Conservation (phyloP, 257 asterid species). For the Solanum chmielewskii region DNA sequence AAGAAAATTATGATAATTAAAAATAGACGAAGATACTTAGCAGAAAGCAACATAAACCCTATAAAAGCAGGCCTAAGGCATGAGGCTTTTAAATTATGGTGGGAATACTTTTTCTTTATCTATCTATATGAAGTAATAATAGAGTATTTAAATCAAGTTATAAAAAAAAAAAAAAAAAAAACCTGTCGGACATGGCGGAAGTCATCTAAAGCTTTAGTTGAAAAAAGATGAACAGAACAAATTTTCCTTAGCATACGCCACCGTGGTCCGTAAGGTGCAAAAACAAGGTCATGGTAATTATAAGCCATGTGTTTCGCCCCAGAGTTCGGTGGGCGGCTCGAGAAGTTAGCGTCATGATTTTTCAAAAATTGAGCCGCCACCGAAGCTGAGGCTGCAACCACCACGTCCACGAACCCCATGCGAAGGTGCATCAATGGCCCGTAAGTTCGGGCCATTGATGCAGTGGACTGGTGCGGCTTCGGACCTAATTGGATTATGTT, state of each 20-base stretch:
- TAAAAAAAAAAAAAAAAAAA: background rate
- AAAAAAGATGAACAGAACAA: constrained; percentile 65
- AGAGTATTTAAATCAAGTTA: background rate
- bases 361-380: constrained; percentile 75
- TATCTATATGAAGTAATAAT: background rate
- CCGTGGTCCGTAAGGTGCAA: constrained; percentile 92
- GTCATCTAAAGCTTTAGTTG: constrained; percentile 69
- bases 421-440: constrained; percentile 80
- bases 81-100: background rate
- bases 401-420: constrained; percentile 68
- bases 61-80: background rate
- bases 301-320: constrained; percentile 82
- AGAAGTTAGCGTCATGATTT: constrained; percentile 61
- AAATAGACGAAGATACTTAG: no score
- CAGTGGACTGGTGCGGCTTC: constrained; percentile 73
- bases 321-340: constrained; percentile 75
- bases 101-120: background rate
- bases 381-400: constrained; percentile 68
- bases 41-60: background rate
- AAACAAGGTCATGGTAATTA: constrained; percentile 75
- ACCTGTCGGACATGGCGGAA: constrained; percentile 71
- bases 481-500: constrained; percentile 67
- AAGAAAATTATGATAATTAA: no score
- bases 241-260: constrained; percentile 80
- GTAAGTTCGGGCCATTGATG: constrained; percentile 49